phyloP scores from a whole-genome alignment of 176 grass and related monocot species.

The Dactylis glomerata region DNA sequence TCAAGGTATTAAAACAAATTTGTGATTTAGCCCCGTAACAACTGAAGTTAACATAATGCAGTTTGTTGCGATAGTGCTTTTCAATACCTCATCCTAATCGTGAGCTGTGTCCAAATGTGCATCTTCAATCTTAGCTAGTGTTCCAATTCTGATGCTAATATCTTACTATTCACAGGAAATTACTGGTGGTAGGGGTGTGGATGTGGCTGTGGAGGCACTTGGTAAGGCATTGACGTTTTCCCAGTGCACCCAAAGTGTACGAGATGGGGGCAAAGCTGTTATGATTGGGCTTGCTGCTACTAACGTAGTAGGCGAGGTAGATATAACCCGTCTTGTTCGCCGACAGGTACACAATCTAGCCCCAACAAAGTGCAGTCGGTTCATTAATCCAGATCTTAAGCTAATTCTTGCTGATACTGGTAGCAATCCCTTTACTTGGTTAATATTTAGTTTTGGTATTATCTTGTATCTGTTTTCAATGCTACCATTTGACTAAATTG shows the following conservation, averaged over 20 bases:
- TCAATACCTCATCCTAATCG: background rate
- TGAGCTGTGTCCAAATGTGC: background rate
- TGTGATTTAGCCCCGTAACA: background rate
- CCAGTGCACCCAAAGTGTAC: constrained; percentile 84
- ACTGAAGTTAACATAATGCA: background rate
- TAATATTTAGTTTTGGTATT: constrained; percentile 4
- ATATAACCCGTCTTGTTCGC: constrained; percentile 88
- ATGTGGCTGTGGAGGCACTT: constrained; percentile 94
- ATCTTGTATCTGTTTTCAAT: background rate
- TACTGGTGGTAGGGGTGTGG: constrained; percentile 88
- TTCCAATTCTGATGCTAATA: constrained; percentile 10
- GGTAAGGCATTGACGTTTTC: constrained; percentile 83
- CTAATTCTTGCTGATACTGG: background rate
- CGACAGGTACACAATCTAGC: constrained; percentile 61
- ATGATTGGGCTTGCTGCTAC: constrained; percentile 93
- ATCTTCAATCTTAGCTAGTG: background rate
- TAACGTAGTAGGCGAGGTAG: constrained; percentile 76
- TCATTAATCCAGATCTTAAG: background rate
- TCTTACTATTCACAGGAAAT: constrained; percentile 62
- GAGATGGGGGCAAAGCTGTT: constrained; percentile 98
- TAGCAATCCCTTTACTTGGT: background rate
- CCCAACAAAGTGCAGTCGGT: background rate
- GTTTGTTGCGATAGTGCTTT: background rate
- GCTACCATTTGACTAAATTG: background rate
- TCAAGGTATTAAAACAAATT: constrained; percentile 53